These are phyloP conservation scores for Aschersonia sp. DNA, from an alignment of 2,329 filamentous ascomycete species.

Conservation along the genomic window DNA sequence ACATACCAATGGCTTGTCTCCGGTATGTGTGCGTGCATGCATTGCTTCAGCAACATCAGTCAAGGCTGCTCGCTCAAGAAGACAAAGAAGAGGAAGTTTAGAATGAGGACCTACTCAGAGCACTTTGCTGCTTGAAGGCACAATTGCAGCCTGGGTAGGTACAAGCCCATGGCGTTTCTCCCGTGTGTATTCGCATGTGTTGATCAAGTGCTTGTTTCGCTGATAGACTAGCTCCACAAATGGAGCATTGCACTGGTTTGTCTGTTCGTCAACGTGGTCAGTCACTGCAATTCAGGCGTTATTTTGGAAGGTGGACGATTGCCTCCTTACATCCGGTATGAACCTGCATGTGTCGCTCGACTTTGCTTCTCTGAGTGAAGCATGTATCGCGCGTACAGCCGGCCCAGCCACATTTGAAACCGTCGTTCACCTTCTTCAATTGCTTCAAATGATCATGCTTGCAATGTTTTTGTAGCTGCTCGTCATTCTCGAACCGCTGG, in stretches of 20 bases:
- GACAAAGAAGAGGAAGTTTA: neutral
- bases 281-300: neutral
- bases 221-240: slow-evolving; percentile 44
- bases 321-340: slow-evolving; percentile 44
- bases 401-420: slow-evolving; percentile 41
- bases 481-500: slow-evolving; percentile 24
- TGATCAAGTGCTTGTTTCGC: slow-evolving; percentile 54
- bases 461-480: slow-evolving; percentile 41
- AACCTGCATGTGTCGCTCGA: slow-evolving; percentile 50
- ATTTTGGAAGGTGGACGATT: neutral
- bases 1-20: slow-evolving; percentile 46
- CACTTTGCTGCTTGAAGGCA: slow-evolving; percentile 52
- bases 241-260: slow-evolving; percentile 42
- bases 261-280: slow-evolving; percentile 21
- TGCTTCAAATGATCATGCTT: slow-evolving; percentile 32
- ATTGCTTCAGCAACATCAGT: slow-evolving; percentile 30
- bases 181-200: slow-evolving; percentile 52
- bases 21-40: slow-evolving; percentile 52
- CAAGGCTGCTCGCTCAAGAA: too few species aligned
- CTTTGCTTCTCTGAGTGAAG: slow-evolving; percentile 46
- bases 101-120: slow-evolving; percentile 37
- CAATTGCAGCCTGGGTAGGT: slow-evolving; percentile 33
- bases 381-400: slow-evolving; percentile 37
- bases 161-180: slow-evolving; percentile 49
- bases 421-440: slow-evolving; percentile 26